Base-by-base conservation (phyloP, 352 stramenopile species). In the Globisporangium abappressorium region DNA sequence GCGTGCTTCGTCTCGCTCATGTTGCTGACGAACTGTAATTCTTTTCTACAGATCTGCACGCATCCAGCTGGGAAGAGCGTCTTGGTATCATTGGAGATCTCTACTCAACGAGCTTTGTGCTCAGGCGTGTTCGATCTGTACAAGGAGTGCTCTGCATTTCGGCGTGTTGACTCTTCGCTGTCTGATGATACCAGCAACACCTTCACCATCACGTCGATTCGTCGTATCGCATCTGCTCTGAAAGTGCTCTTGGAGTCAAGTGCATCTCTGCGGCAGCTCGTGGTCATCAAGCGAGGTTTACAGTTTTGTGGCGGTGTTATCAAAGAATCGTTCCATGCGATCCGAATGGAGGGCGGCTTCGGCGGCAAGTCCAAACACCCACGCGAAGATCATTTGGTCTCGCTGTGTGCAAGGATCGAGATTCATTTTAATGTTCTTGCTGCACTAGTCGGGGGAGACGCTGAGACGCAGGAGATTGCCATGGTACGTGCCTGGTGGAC, bases 391-490 rank as follows among this genome's bases (percentile, higher is more conserved):
- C 77, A 77, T 55, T 43, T 80, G 30, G 51, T 83, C 30, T 66
- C 84, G 46, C 64, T 89, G 7, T 84, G 73, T 47, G 51, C 67
- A n/a, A 63, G 73, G 2, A 78, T 83, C 20, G 70, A 75, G 15
- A 71, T 80, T 24, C 79, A 92, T 46, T 81, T 87, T 30, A 71
- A 83, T 43, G 64, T 90, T 3, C 54, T 90, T n/a, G 78, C 76
- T 30, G 72, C 81, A 2, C 62, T 90, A 5, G 34, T 87, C 47
- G 79, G 79, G 9, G 74, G 62, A 24, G 64, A 81, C 22, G 53
- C 49, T 18, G 69, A 79, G 28, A 77, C 57, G n/a, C 80, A 86
- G 46, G 60, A 62, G 65, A 56, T 80, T 20, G 75, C 73, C 59
- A 75, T 76, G 70, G 78, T 85, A 64, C 34, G 71, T 65, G 36